These are phyloP conservation scores for Colletotrichum filicis DNA, from an alignment of 2,329 filamentous ascomycete species.

Conservation along the genomic window DNA sequence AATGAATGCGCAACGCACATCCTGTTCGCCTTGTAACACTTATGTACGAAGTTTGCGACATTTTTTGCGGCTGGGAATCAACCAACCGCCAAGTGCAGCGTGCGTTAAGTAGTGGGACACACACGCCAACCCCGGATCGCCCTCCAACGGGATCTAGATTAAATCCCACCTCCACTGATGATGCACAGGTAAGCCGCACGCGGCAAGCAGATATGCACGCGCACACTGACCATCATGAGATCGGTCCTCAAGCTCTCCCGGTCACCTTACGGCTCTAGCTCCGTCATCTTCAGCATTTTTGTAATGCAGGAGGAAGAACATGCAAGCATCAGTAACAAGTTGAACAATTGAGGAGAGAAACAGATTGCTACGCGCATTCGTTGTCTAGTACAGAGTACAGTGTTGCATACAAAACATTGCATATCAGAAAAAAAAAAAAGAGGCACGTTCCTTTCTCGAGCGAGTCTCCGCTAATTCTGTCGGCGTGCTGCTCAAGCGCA, in stretches of 20 bases:
- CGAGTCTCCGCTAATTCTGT: conserved; percentile 5
- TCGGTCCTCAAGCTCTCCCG: conserved; percentile 28
- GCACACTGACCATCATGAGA: conserved; percentile 32
- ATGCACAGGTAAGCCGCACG: background rate
- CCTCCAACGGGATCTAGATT: background rate
- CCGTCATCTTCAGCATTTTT: background rate
- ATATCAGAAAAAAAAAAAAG: conserved; percentile 3
- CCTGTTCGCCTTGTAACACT: background rate
- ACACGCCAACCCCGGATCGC: background rate
- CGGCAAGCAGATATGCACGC: background rate
- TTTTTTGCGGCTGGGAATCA: background rate
- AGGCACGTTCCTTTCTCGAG: conserved; percentile 23
- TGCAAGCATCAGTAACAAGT: background rate
- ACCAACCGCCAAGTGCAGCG: background rate
- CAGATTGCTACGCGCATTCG: conserved; percentile 24
- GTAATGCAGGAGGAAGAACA: too few relatives aligned
- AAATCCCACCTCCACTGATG: conserved; percentile 1
- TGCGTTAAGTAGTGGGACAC: background rate
- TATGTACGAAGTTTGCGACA: background rate
- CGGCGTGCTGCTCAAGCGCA: conserved; percentile 5
- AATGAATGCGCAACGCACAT: background rate
- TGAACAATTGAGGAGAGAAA: background rate
- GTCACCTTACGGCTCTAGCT: background rate
- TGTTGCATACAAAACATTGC: conserved; percentile 27
- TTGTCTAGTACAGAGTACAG: conserved; percentile 35